Percentiles rank a stretch among this genome's conserved stretches.
Evolutionary conservation across 139 green algal genomes (phyloP).

Genomic region (Chlorella vulgaris): DNA sequence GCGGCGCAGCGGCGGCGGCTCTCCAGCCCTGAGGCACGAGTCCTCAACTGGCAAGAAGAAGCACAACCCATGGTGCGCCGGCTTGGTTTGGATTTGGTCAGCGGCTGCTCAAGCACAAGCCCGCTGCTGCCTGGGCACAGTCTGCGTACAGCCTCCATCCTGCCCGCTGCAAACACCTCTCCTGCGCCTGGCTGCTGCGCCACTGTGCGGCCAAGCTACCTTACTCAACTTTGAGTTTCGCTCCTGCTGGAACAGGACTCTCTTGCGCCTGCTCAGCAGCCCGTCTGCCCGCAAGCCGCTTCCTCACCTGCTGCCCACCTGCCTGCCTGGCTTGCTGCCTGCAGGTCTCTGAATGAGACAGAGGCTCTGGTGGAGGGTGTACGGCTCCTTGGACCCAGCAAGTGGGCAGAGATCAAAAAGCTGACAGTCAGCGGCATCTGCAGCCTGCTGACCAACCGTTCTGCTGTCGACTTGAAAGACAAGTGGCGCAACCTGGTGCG

Average conservation of each 20-base stretch:
- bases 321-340: not conserved
- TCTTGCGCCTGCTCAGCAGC: not conserved
- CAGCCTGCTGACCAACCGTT: conserved; percentile 26
- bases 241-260: not conserved
- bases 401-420: conserved; percentile 77
- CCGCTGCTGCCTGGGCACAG: no score
- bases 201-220: no score
- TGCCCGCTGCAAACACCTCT: no score
- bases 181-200: no score
- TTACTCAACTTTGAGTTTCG: no score
- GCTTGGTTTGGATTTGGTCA: no score
- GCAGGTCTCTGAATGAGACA: conserved; percentile 72
- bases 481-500: conserved; percentile 56
- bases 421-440: conserved; percentile 30
- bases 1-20: not conserved
- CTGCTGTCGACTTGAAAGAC: conserved; percentile 52
- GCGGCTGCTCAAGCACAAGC: no score
- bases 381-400: conserved; percentile 61
- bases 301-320: not conserved
- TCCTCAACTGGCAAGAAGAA: conserved; percentile 56
- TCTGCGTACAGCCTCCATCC: no score
- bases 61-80: conserved; percentile 67
- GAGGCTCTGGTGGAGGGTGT: conserved; percentile 78
- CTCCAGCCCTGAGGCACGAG: not conserved
- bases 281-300: not conserved